A percentile compares a stretch with the other conserved stretches of the same genome.
Conservation (phyloP, 2,329 filamentous ascomycete genomes). For the Paradendryphiella salina region DNA sequence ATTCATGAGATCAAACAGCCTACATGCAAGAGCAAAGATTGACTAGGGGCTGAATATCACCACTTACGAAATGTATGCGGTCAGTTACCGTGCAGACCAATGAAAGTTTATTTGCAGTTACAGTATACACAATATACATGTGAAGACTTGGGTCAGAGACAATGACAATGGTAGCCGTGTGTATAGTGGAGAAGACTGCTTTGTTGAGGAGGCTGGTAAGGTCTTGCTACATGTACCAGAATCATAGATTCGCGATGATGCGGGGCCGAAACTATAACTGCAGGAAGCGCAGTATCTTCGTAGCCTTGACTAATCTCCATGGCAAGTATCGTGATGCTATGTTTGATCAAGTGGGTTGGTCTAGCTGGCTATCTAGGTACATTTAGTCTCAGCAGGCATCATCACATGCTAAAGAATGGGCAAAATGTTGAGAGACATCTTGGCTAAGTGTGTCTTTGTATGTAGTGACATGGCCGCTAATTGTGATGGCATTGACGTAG, state of each 20-base stretch:
- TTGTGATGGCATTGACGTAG: neutral
- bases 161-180: neutral
- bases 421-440: constrained; percentile 2
- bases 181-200: neutral
- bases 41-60: neutral
- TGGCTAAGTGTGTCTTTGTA: neutral
- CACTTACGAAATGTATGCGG: neutral
- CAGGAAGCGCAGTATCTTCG: neutral
- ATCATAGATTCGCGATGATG: neutral
- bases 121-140: neutral
- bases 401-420: constrained; percentile 2
- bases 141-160: neutral
- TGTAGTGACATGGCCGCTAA: neutral
- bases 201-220: neutral
- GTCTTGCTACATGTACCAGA: neutral
- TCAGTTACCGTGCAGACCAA: neutral
- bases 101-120: neutral
- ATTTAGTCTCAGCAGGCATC: constrained; percentile 1
- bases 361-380: neutral
- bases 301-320: constrained; percentile 2
- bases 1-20: neutral
- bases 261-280: constrained; percentile 8
- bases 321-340: neutral
- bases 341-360: neutral
- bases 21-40: neutral